Base-by-base conservation (phyloP, 768 basidiomycete genomes). In the Chalciporus chontae region DNA sequence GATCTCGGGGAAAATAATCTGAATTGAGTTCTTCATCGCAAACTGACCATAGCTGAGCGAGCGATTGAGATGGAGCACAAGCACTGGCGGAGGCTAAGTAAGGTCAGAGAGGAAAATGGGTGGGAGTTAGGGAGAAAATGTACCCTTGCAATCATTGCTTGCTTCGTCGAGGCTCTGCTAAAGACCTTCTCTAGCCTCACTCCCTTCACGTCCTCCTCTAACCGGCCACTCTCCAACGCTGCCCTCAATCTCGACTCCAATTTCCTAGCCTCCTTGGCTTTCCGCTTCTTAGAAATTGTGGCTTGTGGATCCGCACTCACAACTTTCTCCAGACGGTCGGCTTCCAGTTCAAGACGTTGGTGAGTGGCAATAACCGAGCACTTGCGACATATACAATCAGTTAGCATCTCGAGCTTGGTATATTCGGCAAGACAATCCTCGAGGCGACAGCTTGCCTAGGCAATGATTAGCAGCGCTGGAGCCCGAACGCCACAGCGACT, bases 301-400 rank as follows among this genome's bases (percentile, higher is more conserved):
- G 81, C 73, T 37, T 77, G 77, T 45, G 63, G 57, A 21, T 71
- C 68, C 19, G 58, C 65, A 34, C 44, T 55, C 21, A 65, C 55
- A 1, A 61, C 57, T 37, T 59, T 66, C 36, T 78, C 75, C 10
- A 93, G 71, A 18, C 75, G 69, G 31, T 81, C 77, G 5, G 81
- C 72, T 47, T 94, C 92, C 8, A 77, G 68, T 36, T 72, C 66
- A 47, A 94, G 74, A 41, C 83, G 75, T 42, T 71, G 71, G 56
- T 81, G 79, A 0, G 96, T 98, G 15, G 86, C 84, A 5, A 83
- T 71, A 52, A 98, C 73, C 1, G 93, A 91, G 63, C 96, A 99
- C 53, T 86, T 85, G 18, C 94, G 84, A 69, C 96, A 99, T 23
- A 92, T 83, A 59, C 93, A 95, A 62, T 94, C 94, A n/a, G 79